phyloP scores from a whole-genome alignment of 2,329 filamentous ascomycete species.

The Anthostomella pinea region DNA sequence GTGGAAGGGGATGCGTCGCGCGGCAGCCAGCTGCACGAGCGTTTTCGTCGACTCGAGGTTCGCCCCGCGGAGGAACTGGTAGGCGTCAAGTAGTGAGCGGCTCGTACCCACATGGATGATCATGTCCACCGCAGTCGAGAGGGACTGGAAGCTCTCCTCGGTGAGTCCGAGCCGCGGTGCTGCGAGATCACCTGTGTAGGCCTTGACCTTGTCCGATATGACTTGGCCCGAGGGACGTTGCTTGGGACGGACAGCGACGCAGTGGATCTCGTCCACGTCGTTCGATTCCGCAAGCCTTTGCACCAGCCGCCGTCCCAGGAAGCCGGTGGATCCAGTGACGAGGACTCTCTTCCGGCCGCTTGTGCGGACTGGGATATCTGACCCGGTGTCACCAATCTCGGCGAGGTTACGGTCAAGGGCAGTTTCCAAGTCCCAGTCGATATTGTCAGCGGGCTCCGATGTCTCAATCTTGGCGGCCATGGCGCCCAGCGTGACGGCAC shows the following conservation, averaged over 20 bases:
- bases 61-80: slow-evolving; percentile 17
- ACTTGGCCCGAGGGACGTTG: not conserved
- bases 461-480: slow-evolving; percentile 8
- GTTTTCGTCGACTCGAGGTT: slow-evolving; percentile 27
- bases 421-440: slow-evolving; percentile 11
- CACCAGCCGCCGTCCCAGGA: slow-evolving; percentile 10
- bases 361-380: too few relatives aligned
- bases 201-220: slow-evolving; percentile 27
- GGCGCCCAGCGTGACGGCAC: slow-evolving; percentile 4
- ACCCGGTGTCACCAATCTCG: too few relatives aligned
- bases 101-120: slow-evolving; percentile 47
- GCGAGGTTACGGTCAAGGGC: not conserved
- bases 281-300: not conserved
- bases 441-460: slow-evolving; percentile 1
- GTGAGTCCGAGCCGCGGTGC: slow-evolving; percentile 34
- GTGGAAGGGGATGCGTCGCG: slow-evolving; percentile 5
- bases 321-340: slow-evolving; percentile 18
- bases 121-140: slow-evolving; percentile 33
- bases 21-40: slow-evolving; percentile 19
- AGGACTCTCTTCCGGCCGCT: slow-evolving; percentile 12
- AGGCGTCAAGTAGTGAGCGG: slow-evolving; percentile 26
- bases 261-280: slow-evolving; percentile 12
- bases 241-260: slow-evolving; percentile 17
- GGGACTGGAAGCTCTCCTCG: slow-evolving; percentile 15
- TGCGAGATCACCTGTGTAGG: slow-evolving; percentile 34